phyloP scores from a whole-genome alignment of 2,329 filamentous ascomycete genomes.

The Aureobasidium vineae region DNA sequence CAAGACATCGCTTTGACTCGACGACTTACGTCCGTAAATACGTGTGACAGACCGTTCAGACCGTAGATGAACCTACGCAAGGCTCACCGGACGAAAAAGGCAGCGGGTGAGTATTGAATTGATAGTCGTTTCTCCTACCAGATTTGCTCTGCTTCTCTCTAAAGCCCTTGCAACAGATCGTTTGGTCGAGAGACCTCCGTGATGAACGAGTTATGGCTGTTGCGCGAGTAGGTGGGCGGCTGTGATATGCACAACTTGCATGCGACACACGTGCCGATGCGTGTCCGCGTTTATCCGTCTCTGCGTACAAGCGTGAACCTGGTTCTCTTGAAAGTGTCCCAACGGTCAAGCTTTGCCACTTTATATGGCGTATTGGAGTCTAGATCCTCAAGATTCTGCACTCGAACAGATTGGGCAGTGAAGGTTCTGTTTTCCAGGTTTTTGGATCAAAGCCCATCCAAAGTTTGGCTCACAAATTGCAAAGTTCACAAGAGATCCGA shows the following conservation, averaged over 20 bases:
- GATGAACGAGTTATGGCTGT: not conserved
- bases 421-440: not conserved
- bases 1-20: constrained; percentile 17
- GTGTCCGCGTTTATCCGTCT: constrained; percentile 9
- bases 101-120: constrained; percentile 21
- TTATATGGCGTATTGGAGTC: constrained; percentile 10
- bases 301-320: constrained; percentile 9
- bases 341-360: constrained; percentile 10
- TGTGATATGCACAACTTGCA: not conserved
- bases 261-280: not conserved
- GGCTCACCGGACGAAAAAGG: not conserved
- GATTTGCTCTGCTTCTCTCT: not conserved
- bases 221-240: not conserved
- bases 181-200: not conserved
- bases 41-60: not conserved
- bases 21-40: not conserved
- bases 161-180: not conserved
- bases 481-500: not conserved
- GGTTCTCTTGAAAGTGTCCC: constrained; percentile 18
- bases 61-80: not conserved
- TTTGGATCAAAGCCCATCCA: not conserved
- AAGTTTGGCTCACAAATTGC: not conserved
- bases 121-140: constrained; percentile 21
- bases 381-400: constrained; percentile 3
- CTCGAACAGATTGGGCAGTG: not conserved